Conservation (phyloP, 306 rosid genomes). For the Abrus precatorius region DNA sequence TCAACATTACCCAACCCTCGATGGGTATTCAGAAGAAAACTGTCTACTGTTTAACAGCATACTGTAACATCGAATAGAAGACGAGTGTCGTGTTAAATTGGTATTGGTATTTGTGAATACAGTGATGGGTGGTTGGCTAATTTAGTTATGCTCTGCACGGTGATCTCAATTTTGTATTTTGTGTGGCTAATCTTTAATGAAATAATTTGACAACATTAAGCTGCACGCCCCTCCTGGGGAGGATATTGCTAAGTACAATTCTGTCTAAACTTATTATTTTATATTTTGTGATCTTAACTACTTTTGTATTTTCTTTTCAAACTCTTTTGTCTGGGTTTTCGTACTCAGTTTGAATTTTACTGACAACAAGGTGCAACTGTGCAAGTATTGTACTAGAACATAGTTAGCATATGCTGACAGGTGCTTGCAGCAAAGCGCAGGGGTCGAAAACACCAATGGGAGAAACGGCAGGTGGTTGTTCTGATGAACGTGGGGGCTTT, state of each 20-base stretch:
- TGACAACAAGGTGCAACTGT: not conserved
- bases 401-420: not conserved
- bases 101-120: conserved; percentile 42
- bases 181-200: not conserved
- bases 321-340: not conserved
- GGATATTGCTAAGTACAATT: not conserved
- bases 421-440: not conserved
- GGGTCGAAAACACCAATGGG: not conserved
- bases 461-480: not conserved
- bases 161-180: conserved; percentile 6
- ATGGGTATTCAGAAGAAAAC: conserved; percentile 51
- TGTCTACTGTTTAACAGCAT: conserved; percentile 45
- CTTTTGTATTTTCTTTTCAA: not conserved
- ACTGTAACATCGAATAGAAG: conserved; percentile 59
- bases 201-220: not conserved
- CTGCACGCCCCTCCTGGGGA: not conserved
- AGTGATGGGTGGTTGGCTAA: conserved; percentile 33
- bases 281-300: not conserved
- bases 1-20: conserved; percentile 53
- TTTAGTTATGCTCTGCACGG: conserved; percentile 15
- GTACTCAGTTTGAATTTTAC: not conserved
- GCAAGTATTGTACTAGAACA: not conserved
- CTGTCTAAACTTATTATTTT: not conserved
- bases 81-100: conserved; percentile 44
- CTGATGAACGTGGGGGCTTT: not conserved